A percentile compares a stretch with the other conserved stretches of the same genome.
Conservation (phyloP, 371 early-diverging fungal genomes). For the Chytridiales sp. region DNA sequence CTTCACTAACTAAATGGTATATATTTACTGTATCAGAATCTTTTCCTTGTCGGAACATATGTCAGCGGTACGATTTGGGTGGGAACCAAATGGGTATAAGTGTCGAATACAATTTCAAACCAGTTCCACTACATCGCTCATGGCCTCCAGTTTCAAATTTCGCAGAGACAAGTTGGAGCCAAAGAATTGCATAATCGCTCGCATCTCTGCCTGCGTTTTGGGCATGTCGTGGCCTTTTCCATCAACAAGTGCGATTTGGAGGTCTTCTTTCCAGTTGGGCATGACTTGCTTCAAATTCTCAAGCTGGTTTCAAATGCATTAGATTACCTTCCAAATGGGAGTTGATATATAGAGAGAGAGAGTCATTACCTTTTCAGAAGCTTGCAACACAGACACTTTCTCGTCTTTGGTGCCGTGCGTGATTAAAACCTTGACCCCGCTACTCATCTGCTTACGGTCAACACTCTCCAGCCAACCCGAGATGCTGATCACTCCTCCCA, state of each 20-base stretch:
- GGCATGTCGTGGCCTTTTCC: conserved; percentile 30
- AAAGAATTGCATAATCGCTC: conserved; percentile 37
- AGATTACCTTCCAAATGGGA: conserved; percentile 6
- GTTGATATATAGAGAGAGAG: background rate
- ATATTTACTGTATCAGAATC: too few relatives aligned
- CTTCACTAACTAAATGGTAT: too few relatives aligned
- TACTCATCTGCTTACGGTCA: background rate
- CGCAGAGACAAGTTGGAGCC: conserved; percentile 26
- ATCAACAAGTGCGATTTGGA: conserved; percentile 11
- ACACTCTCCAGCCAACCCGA: conserved; percentile 29
- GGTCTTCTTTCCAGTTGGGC: background rate
- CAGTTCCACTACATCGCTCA: conserved; percentile 36
- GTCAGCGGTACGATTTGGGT: too few relatives aligned
- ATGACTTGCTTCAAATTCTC: background rate
- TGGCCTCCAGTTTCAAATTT: conserved; percentile 35
- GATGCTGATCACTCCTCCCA: conserved; percentile 37
- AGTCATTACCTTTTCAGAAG: conserved; percentile 2
- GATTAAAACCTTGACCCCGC: conserved; percentile 20
- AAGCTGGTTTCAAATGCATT: conserved; percentile 9
- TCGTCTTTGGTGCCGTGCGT: conserved; percentile 38
- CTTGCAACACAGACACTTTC: background rate
- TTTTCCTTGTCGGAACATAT: too few relatives aligned
- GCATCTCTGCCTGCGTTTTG: conserved; percentile 31
- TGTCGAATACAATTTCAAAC: too few relatives aligned
- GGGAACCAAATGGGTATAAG: too few relatives aligned